Conservation (phyloP, 306 rosid species). For the Casuarina glauca region DNA sequence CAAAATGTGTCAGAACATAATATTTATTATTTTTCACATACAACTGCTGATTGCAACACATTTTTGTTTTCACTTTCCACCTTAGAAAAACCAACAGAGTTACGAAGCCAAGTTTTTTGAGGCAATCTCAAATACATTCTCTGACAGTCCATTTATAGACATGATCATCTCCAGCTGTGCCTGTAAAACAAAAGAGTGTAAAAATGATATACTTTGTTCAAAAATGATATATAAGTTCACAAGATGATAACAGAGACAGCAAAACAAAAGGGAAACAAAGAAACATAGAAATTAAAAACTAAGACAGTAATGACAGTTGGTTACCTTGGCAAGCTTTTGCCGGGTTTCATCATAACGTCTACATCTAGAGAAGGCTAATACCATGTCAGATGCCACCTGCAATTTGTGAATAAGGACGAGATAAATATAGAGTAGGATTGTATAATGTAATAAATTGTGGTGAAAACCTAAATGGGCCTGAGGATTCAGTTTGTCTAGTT, state of each 20-base stretch:
- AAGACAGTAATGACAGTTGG: neutral
- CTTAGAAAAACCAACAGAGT: constrained; percentile 1
- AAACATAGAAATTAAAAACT: neutral
- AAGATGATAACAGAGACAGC: no score
- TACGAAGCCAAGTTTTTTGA: constrained; percentile 89
- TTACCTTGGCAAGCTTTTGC: constrained; percentile 85
- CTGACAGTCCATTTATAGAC: constrained; percentile 83
- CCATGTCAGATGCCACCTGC: constrained; percentile 97
- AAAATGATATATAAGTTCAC: no score
- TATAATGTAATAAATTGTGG: constrained; percentile 9
- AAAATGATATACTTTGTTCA: neutral
- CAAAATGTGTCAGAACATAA: neutral
- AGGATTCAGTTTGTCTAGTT: constrained; percentile 87
- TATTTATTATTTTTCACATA: neutral
- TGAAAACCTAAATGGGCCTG: constrained; percentile 49
- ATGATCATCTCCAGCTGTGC: constrained; percentile 89
- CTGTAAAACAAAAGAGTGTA: constrained; percentile 46
- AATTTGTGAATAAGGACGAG: constrained; percentile 6
- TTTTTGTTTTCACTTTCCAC: constrained; percentile 1
- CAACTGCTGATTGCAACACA: neutral
- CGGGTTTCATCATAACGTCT: constrained; percentile 78
- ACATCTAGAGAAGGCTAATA: constrained; percentile 95
- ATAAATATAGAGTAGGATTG: constrained; percentile 1
- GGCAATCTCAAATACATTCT: constrained; percentile 92
- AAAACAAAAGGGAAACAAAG: neutral